Percentiles rank a stretch among this genome's conserved stretches.
phyloP scores from a whole-genome alignment of 495 filamentous ascomycete species.

The Oleoguttula mirabilis region DNA sequence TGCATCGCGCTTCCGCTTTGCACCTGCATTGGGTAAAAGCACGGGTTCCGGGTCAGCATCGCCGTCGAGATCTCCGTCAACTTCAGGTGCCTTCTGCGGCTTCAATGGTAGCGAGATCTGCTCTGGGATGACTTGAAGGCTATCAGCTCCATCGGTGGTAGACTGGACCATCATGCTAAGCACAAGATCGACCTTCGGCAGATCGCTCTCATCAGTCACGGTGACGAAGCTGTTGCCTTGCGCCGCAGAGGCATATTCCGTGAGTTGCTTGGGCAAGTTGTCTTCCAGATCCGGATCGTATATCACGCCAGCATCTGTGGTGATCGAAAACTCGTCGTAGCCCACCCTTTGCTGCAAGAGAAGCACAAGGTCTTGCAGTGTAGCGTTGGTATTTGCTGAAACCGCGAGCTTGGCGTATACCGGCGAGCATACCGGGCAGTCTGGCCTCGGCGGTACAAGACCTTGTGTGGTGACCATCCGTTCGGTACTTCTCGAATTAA shows the following conservation, averaged over 20 bases:
- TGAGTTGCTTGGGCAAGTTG: slow-evolving; percentile 66
- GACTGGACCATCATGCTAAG: slow-evolving; percentile 26
- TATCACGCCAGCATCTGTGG: slow-evolving; percentile 56
- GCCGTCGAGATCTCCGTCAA: not conserved
- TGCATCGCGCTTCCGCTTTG: slow-evolving; percentile 16
- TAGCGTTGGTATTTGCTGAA: slow-evolving; percentile 55
- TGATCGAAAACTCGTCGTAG: slow-evolving; percentile 75
- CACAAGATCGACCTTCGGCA: slow-evolving; percentile 76
- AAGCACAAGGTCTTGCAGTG: slow-evolving; percentile 70
- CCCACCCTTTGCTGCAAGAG: slow-evolving; percentile 57
- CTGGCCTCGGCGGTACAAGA: slow-evolving; percentile 61
- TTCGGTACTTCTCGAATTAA: slow-evolving; percentile 54
- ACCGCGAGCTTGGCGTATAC: slow-evolving; percentile 53
- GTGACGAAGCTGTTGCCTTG: slow-evolving; percentile 67
- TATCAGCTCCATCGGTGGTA: not conserved
- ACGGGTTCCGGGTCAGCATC: not conserved
- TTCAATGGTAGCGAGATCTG: slow-evolving; percentile 11
- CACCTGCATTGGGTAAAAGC: not conserved
- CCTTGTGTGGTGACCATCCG: slow-evolving; percentile 63
- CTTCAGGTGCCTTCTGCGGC: not conserved
- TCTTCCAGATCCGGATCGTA: slow-evolving; percentile 86
- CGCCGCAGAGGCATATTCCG: slow-evolving; percentile 51
- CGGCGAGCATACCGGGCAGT: slow-evolving; percentile 72
- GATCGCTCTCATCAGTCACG: slow-evolving; percentile 71
- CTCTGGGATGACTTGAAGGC: slow-evolving; percentile 3